Percentiles rank a stretch among this genome's conserved stretches.
Conservation (phyloP, 202 grass and related monocot species). For the Schoenoplectus triqueter region DNA sequence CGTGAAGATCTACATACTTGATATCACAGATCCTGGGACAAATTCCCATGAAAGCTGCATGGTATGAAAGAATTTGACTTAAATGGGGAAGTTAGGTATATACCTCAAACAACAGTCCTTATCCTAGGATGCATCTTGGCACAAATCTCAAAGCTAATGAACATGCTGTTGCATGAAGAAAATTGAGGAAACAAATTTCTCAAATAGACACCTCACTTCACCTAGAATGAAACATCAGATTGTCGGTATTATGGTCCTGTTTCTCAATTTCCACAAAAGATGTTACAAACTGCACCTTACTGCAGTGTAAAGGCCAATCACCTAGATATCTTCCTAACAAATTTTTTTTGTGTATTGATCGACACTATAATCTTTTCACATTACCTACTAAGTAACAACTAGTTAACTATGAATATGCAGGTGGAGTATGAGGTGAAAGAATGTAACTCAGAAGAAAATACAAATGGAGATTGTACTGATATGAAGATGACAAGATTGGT, state of each 20-base stretch:
- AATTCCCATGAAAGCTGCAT: constrained; percentile 42
- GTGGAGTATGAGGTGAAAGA: constrained; percentile 65
- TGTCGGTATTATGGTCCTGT: not conserved
- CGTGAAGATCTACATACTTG: constrained; percentile 87
- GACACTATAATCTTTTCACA: not conserved
- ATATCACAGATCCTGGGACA: constrained; percentile 47
- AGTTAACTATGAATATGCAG: constrained; percentile 34
- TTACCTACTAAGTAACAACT: not conserved
- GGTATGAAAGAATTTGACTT: constrained; percentile 44
- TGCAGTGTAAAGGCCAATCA: not conserved
- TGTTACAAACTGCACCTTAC: not conserved
- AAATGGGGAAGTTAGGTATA: not conserved
- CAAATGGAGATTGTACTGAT: constrained; percentile 53
- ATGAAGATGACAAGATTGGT: constrained; percentile 41
- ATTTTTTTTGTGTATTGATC: not conserved
- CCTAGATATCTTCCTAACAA: not conserved
- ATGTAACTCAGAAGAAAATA: constrained; percentile 53
- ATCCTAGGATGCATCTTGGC: not conserved
- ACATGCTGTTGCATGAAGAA: not conserved
- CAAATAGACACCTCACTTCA: not conserved
- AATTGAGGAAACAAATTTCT: not conserved
- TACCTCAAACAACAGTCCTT: not conserved
- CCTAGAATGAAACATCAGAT: not conserved
- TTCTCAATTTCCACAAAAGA: not conserved
- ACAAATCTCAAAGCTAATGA: not conserved